These are phyloP conservation scores for Thielaviopsis euricoi DNA, from an alignment of 2,329 filamentous ascomycete genomes.

Conservation along the genomic window DNA sequence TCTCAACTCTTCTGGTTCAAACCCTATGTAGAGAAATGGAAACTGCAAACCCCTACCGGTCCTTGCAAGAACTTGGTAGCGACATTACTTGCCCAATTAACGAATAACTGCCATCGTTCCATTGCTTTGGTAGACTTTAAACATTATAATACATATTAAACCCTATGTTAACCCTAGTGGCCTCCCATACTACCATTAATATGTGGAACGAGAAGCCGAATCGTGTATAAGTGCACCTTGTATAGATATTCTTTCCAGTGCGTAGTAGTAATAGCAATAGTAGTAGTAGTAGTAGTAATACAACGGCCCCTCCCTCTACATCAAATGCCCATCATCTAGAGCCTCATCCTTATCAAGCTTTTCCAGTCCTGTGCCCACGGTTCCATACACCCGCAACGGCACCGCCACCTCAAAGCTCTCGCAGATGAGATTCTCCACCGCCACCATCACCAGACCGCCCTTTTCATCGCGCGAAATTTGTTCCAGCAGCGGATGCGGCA, in stretches of 20 bases:
- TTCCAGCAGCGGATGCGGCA: slow-evolving; percentile 48
- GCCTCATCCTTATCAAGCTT: slow-evolving; percentile 38
- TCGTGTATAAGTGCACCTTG: no score
- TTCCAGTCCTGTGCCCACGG: slow-evolving; percentile 39
- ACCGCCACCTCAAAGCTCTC: slow-evolving; percentile 87
- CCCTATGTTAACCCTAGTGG: background rate
- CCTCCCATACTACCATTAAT: no score
- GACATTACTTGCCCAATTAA: no score
- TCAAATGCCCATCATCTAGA: slow-evolving; percentile 27
- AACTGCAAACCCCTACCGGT: no score
- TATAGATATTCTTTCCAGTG: no score
- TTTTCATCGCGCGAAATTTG: slow-evolving; percentile 64
- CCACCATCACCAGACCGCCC: slow-evolving; percentile 55
- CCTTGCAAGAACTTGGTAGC: no score
- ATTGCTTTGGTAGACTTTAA: background rate
- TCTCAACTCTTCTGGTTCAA: no score
- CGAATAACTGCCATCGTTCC: no score
- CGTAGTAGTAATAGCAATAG: no score
- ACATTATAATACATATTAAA: background rate
- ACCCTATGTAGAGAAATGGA: no score
- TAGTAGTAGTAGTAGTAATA: no score
- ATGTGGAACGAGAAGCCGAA: no score
- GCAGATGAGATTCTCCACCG: slow-evolving; percentile 60
- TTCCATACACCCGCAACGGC: slow-evolving; percentile 64
- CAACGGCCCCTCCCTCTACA: slow-evolving; percentile 17